Base-by-base conservation (phyloP, 768 basidiomycete genomes). In the Tulasnella calospora region DNA sequence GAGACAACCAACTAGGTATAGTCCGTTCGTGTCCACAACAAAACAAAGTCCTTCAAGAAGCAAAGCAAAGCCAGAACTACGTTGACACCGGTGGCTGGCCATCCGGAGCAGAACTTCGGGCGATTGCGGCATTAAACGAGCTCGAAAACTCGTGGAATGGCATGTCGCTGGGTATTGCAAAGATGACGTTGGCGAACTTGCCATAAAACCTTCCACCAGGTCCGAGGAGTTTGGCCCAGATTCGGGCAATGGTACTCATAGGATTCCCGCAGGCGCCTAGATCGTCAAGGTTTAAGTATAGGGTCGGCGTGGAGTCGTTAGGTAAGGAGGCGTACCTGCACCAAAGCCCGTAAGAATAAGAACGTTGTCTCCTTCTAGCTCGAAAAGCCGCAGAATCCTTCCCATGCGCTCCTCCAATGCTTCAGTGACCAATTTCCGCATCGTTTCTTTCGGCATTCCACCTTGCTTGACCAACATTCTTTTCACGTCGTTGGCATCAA, bases 281-380 rank as follows among this genome's bases (percentile, higher is more conserved):
- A 46, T 44, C 9, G 3, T 17, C 27, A 74, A 44, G 41, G 23
- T 9, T 27, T 33, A 33, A 51, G 5, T 72, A 1, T 27, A 51
- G 30, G 9, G 6, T 46, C 9, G 35, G 17, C 8, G 30, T 35
- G 15, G n/a, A 23, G 44, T 30, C n/a, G 17, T 4, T 17, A 47
- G 2, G 13, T 27, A 51, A 41, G 38, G 15, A 44, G 51, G 44
- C 38, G 35, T 33, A 74, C 73, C 73, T 0, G 92, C 93, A 17
- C 92, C 92, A 83, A 92, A 94, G 80, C 90, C 90, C 40, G 92
- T 92, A 35, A 94, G 84, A 0, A 94, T 89, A 69, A 94, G 80
- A 81, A 89, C 87, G 82, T 85, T 86, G 21, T 87, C 88, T 23
- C 90, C 89, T 82, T 89, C 86, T 75, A 85, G 85, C 83, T 93